A percentile compares a stretch with the other conserved stretches of the same genome.
These are phyloP conservation scores for Dictyostelium citrinum DNA, from an alignment of 78 protist genomes.

Conservation along the genomic window DNA sequence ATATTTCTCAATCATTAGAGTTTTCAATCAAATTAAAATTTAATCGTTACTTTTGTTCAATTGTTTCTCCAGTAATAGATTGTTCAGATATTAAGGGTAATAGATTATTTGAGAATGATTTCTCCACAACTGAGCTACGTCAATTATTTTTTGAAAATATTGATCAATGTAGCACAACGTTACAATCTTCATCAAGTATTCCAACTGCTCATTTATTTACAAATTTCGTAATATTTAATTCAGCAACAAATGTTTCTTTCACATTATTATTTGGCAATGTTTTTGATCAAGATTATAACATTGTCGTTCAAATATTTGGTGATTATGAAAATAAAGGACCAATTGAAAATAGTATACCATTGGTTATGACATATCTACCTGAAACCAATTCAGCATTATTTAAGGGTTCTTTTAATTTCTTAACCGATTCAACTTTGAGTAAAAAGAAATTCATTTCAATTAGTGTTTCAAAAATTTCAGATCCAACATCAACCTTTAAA, in stretches of 20 bases:
- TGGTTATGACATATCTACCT: background rate
- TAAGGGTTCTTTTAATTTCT: background rate
- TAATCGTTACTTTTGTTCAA: background rate
- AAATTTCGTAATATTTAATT: background rate
- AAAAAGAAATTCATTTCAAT: background rate
- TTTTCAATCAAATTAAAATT: background rate
- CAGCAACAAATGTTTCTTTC: background rate
- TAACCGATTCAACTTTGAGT: background rate
- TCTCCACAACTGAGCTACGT: background rate
- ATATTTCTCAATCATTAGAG: background rate
- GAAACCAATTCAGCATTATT: background rate
- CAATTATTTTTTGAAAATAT: background rate
- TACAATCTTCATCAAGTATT: background rate
- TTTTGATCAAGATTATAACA: background rate
- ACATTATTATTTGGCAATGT: background rate
- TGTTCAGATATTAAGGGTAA: slow-evolving; percentile 3
- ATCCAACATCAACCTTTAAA: background rate
- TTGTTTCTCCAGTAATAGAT: background rate
- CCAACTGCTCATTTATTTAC: background rate
- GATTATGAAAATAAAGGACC: background rate
- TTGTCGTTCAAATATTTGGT: background rate
- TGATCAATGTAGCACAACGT: background rate
- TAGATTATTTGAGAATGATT: background rate
- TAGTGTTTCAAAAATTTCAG: background rate
- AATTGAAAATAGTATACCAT: background rate